Percentiles rank a stretch among this genome's conserved stretches.
These are phyloP conservation scores for Phoenix dactylifera DNA, from an alignment of 176 grass and related monocot genomes.

Conservation along the genomic window DNA sequence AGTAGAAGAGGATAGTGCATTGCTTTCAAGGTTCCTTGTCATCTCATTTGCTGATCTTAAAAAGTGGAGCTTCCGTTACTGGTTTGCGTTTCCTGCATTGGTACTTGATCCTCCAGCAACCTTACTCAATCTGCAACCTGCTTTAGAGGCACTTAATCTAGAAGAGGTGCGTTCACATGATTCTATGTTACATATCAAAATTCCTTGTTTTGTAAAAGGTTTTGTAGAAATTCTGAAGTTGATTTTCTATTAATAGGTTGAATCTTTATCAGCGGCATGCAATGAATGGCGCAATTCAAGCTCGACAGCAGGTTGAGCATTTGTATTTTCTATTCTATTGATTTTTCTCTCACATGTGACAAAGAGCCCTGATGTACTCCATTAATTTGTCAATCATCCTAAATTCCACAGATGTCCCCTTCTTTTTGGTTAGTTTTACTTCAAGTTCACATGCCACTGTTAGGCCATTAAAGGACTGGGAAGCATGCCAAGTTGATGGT, in stretches of 20 bases:
- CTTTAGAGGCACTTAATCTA: conserved; percentile 37
- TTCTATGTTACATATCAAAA: conserved; percentile 6
- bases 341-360: not conserved
- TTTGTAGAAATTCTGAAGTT: not conserved
- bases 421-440: conserved; percentile 60
- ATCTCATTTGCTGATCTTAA: conserved; percentile 96
- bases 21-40: conserved; percentile 67
- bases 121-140: conserved; percentile 36
- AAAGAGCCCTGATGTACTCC: not conserved
- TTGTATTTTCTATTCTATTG: not conserved
- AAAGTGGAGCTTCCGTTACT: conserved; percentile 75
- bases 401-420: conserved; percentile 43
- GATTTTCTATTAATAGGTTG: conserved; percentile 29
- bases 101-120: conserved; percentile 59
- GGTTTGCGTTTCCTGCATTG: conserved; percentile 70
- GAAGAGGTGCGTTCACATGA: conserved; percentile 33
- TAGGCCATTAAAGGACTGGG: conserved; percentile 70
- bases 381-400: not conserved
- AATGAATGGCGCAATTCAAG: conserved; percentile 56
- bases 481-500: conserved; percentile 30
- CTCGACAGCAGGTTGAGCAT: conserved; percentile 62
- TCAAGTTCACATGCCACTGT: conserved; percentile 40
- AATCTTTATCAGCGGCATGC: conserved; percentile 44
- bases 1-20: conserved; percentile 57
- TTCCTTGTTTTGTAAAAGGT: not conserved